A percentile compares a stretch with the other conserved stretches of the same genome.
phyloP scores from a whole-genome alignment of 2,329 filamentous ascomycete genomes.

The Talaromyces rugulosus region DNA sequence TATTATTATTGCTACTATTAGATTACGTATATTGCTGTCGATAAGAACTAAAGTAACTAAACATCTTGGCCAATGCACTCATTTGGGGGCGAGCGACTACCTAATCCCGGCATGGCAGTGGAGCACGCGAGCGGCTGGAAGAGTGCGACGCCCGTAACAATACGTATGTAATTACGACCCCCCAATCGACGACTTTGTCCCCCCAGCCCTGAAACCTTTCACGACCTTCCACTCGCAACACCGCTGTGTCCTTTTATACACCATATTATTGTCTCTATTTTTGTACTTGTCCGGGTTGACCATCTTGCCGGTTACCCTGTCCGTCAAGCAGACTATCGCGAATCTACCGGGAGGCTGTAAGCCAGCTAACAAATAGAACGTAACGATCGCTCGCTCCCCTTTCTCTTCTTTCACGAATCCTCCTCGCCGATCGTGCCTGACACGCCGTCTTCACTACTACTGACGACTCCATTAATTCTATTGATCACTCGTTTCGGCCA shows the following conservation, averaged over 20 bases:
- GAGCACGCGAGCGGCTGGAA: neutral
- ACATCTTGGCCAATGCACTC: neutral
- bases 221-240: neutral
- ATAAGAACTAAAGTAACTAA: neutral
- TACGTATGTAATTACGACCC: neutral
- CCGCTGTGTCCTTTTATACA: neutral
- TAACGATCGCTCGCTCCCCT: neutral
- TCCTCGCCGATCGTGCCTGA: neutral
- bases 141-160: neutral
- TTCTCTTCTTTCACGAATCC: neutral
- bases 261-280: neutral
- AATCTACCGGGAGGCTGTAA: neutral
- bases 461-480: neutral
- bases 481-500: neutral
- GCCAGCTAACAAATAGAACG: neutral
- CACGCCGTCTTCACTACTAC: neutral
- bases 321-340: neutral
- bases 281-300: neutral
- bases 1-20: no score
- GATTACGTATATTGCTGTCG: no score
- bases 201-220: neutral
- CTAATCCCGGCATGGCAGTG: neutral
- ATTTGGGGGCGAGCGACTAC: neutral
- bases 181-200: neutral
- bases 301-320: neutral